Evolutionary conservation across 495 filamentous ascomycete genomes (phyloP), one percentile per base, ranked within the genome.

Genomic region (Tuber aestivum): DNA sequence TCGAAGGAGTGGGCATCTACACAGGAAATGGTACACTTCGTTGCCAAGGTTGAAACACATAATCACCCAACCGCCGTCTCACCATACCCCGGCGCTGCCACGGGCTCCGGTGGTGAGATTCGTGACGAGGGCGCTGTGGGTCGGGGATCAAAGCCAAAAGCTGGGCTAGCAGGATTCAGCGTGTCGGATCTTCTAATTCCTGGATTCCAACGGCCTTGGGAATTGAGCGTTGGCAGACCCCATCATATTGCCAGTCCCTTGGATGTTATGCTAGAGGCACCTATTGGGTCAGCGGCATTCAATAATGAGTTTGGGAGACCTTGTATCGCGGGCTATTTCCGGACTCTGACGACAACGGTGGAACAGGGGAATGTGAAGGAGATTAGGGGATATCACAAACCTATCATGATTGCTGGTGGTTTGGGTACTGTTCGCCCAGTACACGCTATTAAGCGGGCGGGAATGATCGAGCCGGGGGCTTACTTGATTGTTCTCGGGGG

Each of bases 281-380:
- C 95, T 1, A 94, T 99, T 78, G 95, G 95, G 40, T 94, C 92
- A 79, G 94, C 95, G 71, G 89, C 92, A 23, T 98, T 94, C 86
- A 98, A 98, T 87, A 99, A 99, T 81, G 95, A 99, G 79, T 98
- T 97, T 82, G 95, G 95, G 41, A 88, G 96, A n/a, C 95, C 96
- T 48, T 93, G 91, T 82, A 93, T 94, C 38, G 86, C 90, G 0
- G 95, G 96, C 40, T 94, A 93, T 82, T 98, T 98, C 86, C 88
- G 94, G 70, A 98, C 95, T 0, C 86, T 99, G 5, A 87, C 95
- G 35, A 91, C 88, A 37, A 86, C 90, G 61, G 87, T 91, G 69
- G 85, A 89, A 70, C 84, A 88, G 27, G 87, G 85, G n/a, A 88
- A 88, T 73, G 89, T 88, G 44, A 85, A 87, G 69, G 95, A 99